Evolutionary conservation across 2,329 filamentous ascomycete genomes (phyloP), one percentile per base, ranked within the genome.

Genomic region (Leptographium lundbergii): DNA sequence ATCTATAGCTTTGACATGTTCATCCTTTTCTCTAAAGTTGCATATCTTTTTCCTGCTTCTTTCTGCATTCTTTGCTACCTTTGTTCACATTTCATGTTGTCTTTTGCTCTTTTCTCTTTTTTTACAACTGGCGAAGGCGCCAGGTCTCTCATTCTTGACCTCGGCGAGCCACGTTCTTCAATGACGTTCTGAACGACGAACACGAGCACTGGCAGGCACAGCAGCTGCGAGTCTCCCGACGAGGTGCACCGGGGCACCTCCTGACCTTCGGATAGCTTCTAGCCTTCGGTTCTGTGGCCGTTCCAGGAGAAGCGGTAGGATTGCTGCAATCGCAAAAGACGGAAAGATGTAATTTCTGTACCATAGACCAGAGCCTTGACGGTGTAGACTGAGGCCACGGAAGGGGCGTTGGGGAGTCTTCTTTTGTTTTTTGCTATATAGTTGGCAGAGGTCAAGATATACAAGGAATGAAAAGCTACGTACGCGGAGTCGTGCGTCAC

Each of bases 361-460:
- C 58, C 57, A 51, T 61, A 63, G 61, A 63, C 52, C 47, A 50
- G 59, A 58, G 57, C 61, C 61, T 57, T 62, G 56, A 52, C 24
- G 62, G 22, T 62, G 62, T 61, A 63, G 62, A 62, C 45, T 61
- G 39, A 53, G 62, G 61, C 59, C 61, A 61, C 57, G 59, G 59
- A 59, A 53, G 56, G 52, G 61, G 62, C 54, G 59, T 61, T 63
- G 58, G 52, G 61, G 53, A 48, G 54, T 34, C 52, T 39, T 32
- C 57, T 59, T 58, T 61, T 13, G 24, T 32, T 57, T 13, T 17
- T 32, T 59, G 36, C 14, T 17, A 39, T 32, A 36, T 34, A n/a
- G 47, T 52, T 27, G 22, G 47, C 34, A 27, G 17, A 29, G 48
- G 25, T 19, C 42, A 14, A 25, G 10, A 32, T 54, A 53, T 34